Evolutionary conservation across 345 rosid species (phyloP).

Genomic region (Eucalyptus erythrocorys): DNA sequence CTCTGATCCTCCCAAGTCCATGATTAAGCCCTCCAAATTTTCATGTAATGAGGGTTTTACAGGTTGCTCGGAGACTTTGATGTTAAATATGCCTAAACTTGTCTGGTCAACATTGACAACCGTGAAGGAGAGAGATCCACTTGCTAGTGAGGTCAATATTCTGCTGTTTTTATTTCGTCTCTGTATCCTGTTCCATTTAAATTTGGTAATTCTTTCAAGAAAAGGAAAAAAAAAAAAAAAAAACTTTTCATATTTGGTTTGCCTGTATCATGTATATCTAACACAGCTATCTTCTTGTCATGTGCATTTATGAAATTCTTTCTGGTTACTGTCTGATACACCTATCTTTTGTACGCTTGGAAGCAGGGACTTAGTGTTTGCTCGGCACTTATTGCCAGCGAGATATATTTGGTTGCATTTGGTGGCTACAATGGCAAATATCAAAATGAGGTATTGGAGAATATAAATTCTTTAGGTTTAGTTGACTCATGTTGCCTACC

Average conservation of each 20-base stretch:
- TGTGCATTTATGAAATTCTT: not conserved
- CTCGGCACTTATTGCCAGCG: conserved; percentile 53
- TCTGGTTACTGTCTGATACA: not conserved
- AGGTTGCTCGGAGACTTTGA: conserved; percentile 88
- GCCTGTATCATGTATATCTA: no score
- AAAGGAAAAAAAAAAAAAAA: not conserved
- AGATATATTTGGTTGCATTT: conserved; percentile 74
- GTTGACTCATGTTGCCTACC: not conserved
- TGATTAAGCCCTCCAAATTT: not conserved
- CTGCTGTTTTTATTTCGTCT: not conserved
- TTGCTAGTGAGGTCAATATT: conserved; percentile 85
- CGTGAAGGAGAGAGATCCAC: conserved; percentile 80
- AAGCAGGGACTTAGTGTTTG: conserved; percentile 88
- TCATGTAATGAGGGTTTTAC: not conserved
- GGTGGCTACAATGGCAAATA: conserved; percentile 98
- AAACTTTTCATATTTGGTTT: not conserved
- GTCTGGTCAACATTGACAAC: conserved; percentile 61
- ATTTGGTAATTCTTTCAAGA: not conserved
- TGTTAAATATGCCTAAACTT: conserved; percentile 78
- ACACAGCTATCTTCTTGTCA: not conserved
- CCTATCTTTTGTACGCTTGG: not conserved
- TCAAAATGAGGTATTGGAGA: conserved; percentile 60
- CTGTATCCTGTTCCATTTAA: not conserved
- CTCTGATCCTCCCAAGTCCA: not conserved
- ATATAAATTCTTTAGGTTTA: not conserved